Percentiles rank a stretch among this genome's conserved stretches.
phyloP scores from a whole-genome alignment of 352 stramenopile genomes.

The Peronospora destructor region DNA sequence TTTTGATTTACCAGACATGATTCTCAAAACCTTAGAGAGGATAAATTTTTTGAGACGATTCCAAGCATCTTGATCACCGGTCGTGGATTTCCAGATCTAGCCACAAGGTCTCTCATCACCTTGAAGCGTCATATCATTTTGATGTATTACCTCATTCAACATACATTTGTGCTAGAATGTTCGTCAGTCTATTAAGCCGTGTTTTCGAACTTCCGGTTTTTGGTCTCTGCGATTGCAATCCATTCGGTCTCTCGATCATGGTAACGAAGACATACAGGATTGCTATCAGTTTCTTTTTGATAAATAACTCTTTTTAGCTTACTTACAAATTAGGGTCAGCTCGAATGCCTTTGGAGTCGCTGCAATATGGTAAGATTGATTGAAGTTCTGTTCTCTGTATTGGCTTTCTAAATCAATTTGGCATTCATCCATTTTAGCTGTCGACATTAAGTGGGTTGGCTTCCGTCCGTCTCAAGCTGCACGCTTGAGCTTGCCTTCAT shows the following conservation, averaged over 20 bases:
- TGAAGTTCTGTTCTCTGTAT: background rate
- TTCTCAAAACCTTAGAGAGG: constrained; percentile 42
- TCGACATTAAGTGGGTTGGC: constrained; percentile 89
- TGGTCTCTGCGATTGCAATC: constrained; percentile 92
- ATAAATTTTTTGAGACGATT: constrained; percentile 79
- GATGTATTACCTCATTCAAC: background rate
- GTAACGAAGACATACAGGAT: constrained; percentile 21
- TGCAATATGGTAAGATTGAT: constrained; percentile 37
- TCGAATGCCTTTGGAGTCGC: constrained; percentile 73
- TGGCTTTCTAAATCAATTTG: background rate
- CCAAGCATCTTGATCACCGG: constrained; percentile 91
- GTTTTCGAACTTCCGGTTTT: constrained; percentile 83
- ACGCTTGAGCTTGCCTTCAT: constrained; percentile 37
- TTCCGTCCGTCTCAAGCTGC: constrained; percentile 80
- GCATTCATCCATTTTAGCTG: constrained; percentile 24
- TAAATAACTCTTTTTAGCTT: constrained; percentile 33
- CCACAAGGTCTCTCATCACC: constrained; percentile 59
- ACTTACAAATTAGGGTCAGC: constrained; percentile 87
- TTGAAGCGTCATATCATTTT: background rate
- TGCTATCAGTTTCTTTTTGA: background rate
- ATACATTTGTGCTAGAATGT: constrained; percentile 35
- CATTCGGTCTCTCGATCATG: constrained; percentile 90
- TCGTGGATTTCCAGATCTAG: constrained; percentile 91
- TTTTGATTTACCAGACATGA: background rate
- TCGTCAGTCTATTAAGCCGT: constrained; percentile 75